Conservation (phyloP, 345 rosid species). For the Arabis alpina region DNA sequence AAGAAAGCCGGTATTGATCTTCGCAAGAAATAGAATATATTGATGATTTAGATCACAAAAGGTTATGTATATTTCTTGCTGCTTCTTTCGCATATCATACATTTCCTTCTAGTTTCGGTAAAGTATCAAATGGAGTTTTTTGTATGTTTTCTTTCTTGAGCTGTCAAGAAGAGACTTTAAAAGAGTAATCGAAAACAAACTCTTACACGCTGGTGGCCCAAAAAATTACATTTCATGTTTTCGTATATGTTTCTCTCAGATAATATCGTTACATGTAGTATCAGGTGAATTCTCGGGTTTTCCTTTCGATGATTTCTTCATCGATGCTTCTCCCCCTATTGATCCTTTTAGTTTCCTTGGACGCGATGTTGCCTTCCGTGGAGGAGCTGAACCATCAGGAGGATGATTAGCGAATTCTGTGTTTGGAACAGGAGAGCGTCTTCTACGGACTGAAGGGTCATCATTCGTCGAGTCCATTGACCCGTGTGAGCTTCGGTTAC, state of each 20-base stretch:
- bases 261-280: slow-evolving; percentile 30
- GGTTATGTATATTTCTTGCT: slow-evolving; percentile 31
- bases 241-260: slow-evolving; percentile 30
- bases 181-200: slow-evolving; percentile 29
- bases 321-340: slow-evolving; percentile 39
- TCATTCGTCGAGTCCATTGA: slow-evolving; percentile 39
- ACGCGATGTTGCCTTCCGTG: slow-evolving; percentile 37
- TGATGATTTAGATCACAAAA: neutral
- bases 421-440: slow-evolving; percentile 31
- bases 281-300: slow-evolving; percentile 39
- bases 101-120: slow-evolving; percentile 23
- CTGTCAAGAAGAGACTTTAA: neutral
- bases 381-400: slow-evolving; percentile 42
- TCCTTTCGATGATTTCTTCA: slow-evolving; percentile 38
- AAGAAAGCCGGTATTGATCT: slow-evolving; percentile 96
- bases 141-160: slow-evolving; percentile 10
- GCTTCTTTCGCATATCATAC: slow-evolving; percentile 6
- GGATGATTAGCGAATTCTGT: slow-evolving; percentile 21
- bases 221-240: slow-evolving; percentile 28
- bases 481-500: slow-evolving; percentile 35
- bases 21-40: slow-evolving; percentile 50
- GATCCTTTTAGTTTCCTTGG: slow-evolving; percentile 43
- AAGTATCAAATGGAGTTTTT: slow-evolving; percentile 18
- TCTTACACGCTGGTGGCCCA: slow-evolving; percentile 11
- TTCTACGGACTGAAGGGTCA: slow-evolving; percentile 40